These are phyloP conservation scores for Fulvia fulva DNA, from an alignment of 2,329 filamentous ascomycete species.

Conservation along the genomic window DNA sequence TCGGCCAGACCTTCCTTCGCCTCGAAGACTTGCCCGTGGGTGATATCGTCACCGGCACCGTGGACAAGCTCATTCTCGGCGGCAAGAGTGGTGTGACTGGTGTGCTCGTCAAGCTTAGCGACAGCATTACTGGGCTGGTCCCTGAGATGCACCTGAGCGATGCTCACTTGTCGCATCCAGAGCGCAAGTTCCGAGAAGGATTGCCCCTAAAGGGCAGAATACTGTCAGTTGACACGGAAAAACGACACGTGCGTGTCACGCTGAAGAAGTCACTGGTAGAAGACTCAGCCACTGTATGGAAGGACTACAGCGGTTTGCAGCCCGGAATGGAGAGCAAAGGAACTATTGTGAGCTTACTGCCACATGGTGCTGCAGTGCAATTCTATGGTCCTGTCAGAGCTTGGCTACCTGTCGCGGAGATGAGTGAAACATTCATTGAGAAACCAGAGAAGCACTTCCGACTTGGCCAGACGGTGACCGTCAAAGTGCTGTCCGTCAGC, in stretches of 20 bases:
- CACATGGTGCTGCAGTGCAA: slow-evolving; percentile 79
- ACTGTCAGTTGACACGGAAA: slow-evolving; percentile 70
- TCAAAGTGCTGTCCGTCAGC: slow-evolving; percentile 80
- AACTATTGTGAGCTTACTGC: slow-evolving; percentile 76
- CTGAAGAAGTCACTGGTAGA: slow-evolving; percentile 94
- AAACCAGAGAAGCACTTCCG: slow-evolving; percentile 88
- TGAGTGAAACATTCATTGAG: slow-evolving; percentile 95
- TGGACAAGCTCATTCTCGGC: slow-evolving; percentile 80
- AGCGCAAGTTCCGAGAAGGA: slow-evolving; percentile 92
- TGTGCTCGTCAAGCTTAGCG: slow-evolving; percentile 75
- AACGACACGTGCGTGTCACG: slow-evolving; percentile 77
- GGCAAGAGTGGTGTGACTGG: slow-evolving; percentile 74
- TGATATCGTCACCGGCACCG: slow-evolving; percentile 71
- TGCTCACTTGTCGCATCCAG: slow-evolving; percentile 80
- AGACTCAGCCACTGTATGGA: slow-evolving; percentile 66
- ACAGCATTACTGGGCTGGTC: slow-evolving; percentile 85
- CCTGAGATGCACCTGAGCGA: slow-evolving; percentile 86
- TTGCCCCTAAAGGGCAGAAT: slow-evolving; percentile 81
- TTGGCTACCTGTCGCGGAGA: slow-evolving; percentile 89
- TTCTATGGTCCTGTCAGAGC: slow-evolving; percentile 83
- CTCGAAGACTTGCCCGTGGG: slow-evolving; percentile 85
- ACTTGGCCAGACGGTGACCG: slow-evolving; percentile 82
- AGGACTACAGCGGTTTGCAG: slow-evolving; percentile 68
- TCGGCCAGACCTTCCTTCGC: slow-evolving; percentile 86
- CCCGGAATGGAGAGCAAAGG: slow-evolving; percentile 77